phyloP scores from a whole-genome alignment of 305 asterid genomes.

The Plantago lanceolata region DNA sequence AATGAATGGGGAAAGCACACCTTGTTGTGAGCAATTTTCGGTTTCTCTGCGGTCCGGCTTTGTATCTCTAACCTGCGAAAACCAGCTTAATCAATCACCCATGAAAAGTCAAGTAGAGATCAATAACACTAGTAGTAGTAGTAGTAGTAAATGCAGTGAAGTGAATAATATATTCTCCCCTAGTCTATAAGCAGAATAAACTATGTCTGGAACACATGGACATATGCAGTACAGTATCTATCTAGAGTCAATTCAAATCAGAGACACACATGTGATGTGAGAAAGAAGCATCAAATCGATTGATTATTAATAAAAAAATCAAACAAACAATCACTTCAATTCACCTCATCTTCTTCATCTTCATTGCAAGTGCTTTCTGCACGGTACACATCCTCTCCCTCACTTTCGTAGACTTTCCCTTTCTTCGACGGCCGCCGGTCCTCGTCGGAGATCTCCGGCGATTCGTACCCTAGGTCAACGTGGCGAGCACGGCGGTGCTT shows the following conservation, averaged over 20 bases:
- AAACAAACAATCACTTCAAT: conserved; percentile 30
- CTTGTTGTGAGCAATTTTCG: conserved; percentile 62
- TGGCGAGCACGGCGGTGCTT: conserved; percentile 39
- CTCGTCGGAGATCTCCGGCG: conserved; percentile 34
- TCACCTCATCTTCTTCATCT: conserved; percentile 60
- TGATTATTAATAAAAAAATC: conserved; percentile 14
- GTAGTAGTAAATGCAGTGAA: not conserved
- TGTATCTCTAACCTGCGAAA: conserved; percentile 59
- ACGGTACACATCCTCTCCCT: conserved; percentile 34
- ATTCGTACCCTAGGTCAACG: conserved; percentile 41
- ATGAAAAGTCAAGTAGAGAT: conserved; percentile 20
- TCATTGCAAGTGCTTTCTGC: conserved; percentile 20
- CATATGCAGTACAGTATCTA: not conserved
- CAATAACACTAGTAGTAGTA: not conserved
- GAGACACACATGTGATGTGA: conserved; percentile 35
- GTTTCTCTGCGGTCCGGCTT: conserved; percentile 39
- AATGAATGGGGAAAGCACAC: conserved; percentile 31
- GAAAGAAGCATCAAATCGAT: conserved; percentile 26
- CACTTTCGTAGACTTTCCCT: conserved; percentile 42
- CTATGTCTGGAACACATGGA: not conserved
- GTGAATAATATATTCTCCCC: not conserved
- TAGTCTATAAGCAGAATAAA: not conserved
- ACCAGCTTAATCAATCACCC: conserved; percentile 34
- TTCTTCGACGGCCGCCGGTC: conserved; percentile 56
- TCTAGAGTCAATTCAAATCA: conserved; percentile 23